Evolutionary conservation across 2,329 filamentous ascomycete species (phyloP).

Genomic region (Trichophaea hybrida): DNA sequence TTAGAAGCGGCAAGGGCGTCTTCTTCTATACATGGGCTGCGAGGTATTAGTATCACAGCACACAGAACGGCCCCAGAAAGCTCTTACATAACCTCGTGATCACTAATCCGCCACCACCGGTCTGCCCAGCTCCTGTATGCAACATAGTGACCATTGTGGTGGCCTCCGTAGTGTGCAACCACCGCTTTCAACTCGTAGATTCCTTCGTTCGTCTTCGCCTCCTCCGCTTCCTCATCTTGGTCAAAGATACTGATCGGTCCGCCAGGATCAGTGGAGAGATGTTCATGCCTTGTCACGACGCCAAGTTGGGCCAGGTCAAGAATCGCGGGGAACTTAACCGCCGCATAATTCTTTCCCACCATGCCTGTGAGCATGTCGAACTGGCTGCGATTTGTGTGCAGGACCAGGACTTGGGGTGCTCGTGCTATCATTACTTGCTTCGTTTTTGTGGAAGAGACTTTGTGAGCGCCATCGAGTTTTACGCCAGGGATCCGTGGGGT

Average conservation of each 20-base stretch:
- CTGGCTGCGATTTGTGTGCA: slow-evolving; percentile 84
- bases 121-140: slow-evolving; percentile 54
- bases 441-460: slow-evolving; percentile 68
- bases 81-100: slow-evolving; percentile 61
- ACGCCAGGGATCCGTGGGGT: slow-evolving; percentile 52
- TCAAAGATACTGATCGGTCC: slow-evolving; percentile 3
- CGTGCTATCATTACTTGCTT: slow-evolving; percentile 77
- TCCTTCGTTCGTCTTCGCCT: slow-evolving; percentile 37
- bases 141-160: slow-evolving; percentile 92
- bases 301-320: slow-evolving; percentile 50
- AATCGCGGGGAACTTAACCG: slow-evolving; percentile 57
- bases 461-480: slow-evolving; percentile 50
- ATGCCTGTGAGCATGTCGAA: slow-evolving; percentile 72
- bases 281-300: slow-evolving; percentile 68
- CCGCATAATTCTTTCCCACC: slow-evolving; percentile 69
- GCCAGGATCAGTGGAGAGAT: neutral
- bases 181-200: slow-evolving; percentile 69
- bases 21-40: slow-evolving; percentile 42
- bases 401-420: slow-evolving; percentile 61
- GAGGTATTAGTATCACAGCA: neutral
- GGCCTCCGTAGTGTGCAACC: slow-evolving; percentile 75
- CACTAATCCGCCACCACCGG: slow-evolving; percentile 83
- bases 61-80: slow-evolving; percentile 29
- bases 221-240: slow-evolving; percentile 27
- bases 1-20: slow-evolving; percentile 61